Base-by-base conservation (phyloP, 2,329 filamentous ascomycete genomes). In the Lasiodiplodia gonubiensis region DNA sequence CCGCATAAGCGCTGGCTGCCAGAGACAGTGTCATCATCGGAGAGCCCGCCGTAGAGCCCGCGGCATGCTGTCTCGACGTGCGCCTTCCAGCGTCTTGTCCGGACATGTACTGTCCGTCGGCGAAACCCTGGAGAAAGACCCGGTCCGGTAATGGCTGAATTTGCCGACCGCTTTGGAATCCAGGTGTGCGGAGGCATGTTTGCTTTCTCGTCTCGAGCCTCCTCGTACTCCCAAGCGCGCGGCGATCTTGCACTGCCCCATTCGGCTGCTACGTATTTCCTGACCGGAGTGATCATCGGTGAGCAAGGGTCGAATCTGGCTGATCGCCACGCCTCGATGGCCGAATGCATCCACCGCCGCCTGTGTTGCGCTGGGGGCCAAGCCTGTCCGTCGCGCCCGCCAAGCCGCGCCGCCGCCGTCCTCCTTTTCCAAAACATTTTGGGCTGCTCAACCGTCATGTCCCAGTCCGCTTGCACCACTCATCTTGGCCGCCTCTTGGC, bases 251-350 rank as follows among this genome's bases (percentile, higher is more conserved):
- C 59, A 63, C 59, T 63, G 59, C 59, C 59, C 46, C 59, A 51
- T 63, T 63, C 59, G 59, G 59, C 27, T 63, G 59, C 59, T 46
- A 51, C 59, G 59, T n/a, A 37, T 37, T 63, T 63, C 59, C 59
- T 37, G 59, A 63, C 59, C 59, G 30, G 59, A 35, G 27, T 18
- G 59, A 51, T 63, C 59, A 25, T 37, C 30, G 46, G 35, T 30
- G 46, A 16, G 35, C 46, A 63, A 51, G 46, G 14, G 46, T 48
- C 42, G 49, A 51, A 51, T 12, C 23, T 46, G 59, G 33, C 42
- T 51, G 46, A 51, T 63, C 21, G 59, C 46, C 59, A 39, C 49
- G 46, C 42, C 49, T 51, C 21, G 46, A 51, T 46, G 46, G 35
- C 59, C 59, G 42, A 63, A 51, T 63, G 59, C 59, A 61, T 61